Percentiles rank a stretch among this genome's conserved stretches.
Evolutionary conservation across 805 yeast species (phyloP).

Genomic region (Ogataea glucozyma): DNA sequence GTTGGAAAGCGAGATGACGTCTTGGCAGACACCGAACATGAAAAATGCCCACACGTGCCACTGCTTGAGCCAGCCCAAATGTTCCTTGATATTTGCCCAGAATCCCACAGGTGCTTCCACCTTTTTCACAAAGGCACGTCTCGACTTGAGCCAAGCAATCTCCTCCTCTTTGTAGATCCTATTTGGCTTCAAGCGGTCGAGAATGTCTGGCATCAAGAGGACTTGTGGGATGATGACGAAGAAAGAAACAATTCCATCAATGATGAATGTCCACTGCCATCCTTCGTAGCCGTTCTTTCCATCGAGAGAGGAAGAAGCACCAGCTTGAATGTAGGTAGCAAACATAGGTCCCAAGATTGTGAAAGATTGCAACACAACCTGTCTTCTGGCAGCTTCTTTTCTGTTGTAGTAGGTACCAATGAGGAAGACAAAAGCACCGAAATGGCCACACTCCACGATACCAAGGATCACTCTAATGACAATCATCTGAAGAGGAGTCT

Average conservation of each 20-base stretch:
- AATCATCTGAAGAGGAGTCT: slow-evolving; percentile 51
- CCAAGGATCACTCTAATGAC: slow-evolving; percentile 65
- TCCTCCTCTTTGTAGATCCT: slow-evolving; percentile 21
- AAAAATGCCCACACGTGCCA: slow-evolving; percentile 26
- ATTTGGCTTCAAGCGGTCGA: slow-evolving; percentile 32
- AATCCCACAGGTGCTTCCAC: slow-evolving; percentile 14
- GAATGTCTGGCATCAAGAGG: slow-evolving; percentile 33
- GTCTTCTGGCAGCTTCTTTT: slow-evolving; percentile 58
- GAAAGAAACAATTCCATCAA: slow-evolving; percentile 41
- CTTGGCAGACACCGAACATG: slow-evolving; percentile 21
- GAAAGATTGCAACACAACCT: slow-evolving; percentile 60
- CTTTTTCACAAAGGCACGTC: slow-evolving; percentile 14
- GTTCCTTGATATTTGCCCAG: slow-evolving; percentile 14
- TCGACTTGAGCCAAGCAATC: slow-evolving; percentile 14
- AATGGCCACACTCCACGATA: slow-evolving; percentile 62
- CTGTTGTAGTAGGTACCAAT: slow-evolving; percentile 58
- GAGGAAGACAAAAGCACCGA: slow-evolving; percentile 60
- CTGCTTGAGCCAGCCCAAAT: slow-evolving; percentile 15
- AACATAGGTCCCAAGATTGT: slow-evolving; percentile 59
- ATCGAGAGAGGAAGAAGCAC: slow-evolving; percentile 33
- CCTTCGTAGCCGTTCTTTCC: slow-evolving; percentile 36
- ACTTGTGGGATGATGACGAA: slow-evolving; percentile 22
- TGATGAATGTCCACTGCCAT: slow-evolving; percentile 54
- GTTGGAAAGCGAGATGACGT: slow-evolving; percentile 20
- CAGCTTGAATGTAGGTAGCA: slow-evolving; percentile 52